Conservation (phyloP, 1,139 yeast species). For the Chernovozyma aurita region DNA sequence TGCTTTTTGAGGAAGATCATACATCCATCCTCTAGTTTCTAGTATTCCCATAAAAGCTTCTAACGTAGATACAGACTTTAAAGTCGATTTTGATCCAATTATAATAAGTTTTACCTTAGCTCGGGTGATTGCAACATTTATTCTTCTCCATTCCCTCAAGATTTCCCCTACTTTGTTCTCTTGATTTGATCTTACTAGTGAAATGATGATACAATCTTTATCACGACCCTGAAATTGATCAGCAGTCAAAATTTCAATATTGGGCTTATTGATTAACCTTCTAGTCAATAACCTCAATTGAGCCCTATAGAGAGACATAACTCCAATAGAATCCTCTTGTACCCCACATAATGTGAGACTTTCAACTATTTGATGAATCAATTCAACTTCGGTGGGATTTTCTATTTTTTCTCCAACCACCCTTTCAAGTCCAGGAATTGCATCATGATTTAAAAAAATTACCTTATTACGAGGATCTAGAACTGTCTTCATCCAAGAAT, state of each 20-base stretch:
- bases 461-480: constrained; percentile 47
- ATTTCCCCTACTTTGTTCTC: constrained; percentile 71
- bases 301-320: constrained; percentile 84
- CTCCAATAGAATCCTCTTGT: constrained; percentile 58
- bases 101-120: constrained; percentile 81
- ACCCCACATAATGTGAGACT: constrained; percentile 62
- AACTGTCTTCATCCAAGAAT: constrained; percentile 30
- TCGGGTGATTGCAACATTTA: constrained; percentile 92
- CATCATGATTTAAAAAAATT: constrained; percentile 74
- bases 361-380: constrained; percentile 60
- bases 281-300: constrained; percentile 60
- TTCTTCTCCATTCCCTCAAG: constrained; percentile 82
- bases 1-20: constrained; percentile 47
- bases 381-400: constrained; percentile 65
- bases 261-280: constrained; percentile 32
- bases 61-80: constrained; percentile 52
- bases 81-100: constrained; percentile 70
- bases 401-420: constrained; percentile 61
- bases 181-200: constrained; percentile 78
- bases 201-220: constrained; percentile 82
- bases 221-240: constrained; percentile 97
- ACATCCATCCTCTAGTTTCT: constrained; percentile 60
- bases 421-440: constrained; percentile 55
- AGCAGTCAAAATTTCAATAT: constrained; percentile 80
- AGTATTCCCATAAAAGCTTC: constrained; percentile 60